Conservation (phyloP, 257 asterid species). For the Solanum paucissectum region DNA sequence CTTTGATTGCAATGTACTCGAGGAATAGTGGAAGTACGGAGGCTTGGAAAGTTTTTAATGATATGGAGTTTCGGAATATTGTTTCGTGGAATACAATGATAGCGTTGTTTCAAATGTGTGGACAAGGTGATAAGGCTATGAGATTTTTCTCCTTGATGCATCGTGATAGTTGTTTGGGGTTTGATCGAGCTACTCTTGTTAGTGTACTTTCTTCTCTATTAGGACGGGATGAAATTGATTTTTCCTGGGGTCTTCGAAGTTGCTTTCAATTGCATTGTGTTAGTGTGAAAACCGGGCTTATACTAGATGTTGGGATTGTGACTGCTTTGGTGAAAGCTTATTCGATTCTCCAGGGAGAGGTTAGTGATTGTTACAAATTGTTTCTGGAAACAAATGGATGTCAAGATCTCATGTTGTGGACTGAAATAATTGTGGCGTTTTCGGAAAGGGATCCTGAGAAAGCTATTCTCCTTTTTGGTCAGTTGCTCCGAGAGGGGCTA, state of each 20-base stretch:
- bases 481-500: conserved; percentile 36
- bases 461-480: conserved; percentile 42
- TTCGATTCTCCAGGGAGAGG: conserved; percentile 41
- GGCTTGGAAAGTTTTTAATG: conserved; percentile 55
- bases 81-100: conserved; percentile 76
- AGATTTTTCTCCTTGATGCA: conserved; percentile 31
- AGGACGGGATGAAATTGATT: conserved; percentile 10
- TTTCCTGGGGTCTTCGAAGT: conserved; percentile 16
- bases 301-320: conserved; percentile 44
- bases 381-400: conserved; percentile 36
- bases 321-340: conserved; percentile 65
- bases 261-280: conserved; percentile 57
- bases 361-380: conserved; percentile 31
- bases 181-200: conserved; percentile 55
- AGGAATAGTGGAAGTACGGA: conserved; percentile 23
- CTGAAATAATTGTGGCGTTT: conserved; percentile 49
- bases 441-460: conserved; percentile 44
- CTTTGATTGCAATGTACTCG: conserved; percentile 66
- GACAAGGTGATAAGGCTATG: conserved; percentile 32
- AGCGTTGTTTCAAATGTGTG: conserved; percentile 41
- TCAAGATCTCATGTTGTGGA: conserved; percentile 73
- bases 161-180: conserved; percentile 34
- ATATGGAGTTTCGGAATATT: conserved; percentile 36
- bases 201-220: conserved; percentile 41
- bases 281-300: conserved; percentile 38